Base-by-base conservation (phyloP, 129 eudicot genomes). In the Erigeron canadensis region DNA sequence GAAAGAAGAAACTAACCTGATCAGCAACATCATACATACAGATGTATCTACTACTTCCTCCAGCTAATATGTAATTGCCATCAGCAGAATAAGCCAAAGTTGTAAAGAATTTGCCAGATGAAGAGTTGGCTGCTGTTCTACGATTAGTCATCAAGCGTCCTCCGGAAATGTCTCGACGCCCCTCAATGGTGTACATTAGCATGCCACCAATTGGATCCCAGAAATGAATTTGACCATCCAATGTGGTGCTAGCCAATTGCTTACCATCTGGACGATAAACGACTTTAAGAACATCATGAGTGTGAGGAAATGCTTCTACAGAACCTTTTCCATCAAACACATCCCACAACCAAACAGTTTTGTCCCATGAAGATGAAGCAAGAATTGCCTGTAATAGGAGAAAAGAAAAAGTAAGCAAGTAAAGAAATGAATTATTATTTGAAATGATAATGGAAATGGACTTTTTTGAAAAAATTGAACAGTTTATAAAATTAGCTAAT, bases 361-460 rank as follows among this genome's bases (percentile, higher is more conserved):
- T 90, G 88, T 94, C 99, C 99, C 99, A 94, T 43, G 99, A 94
- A 19, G 99, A 94, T 62, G 99, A 94, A 39, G 99, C 90, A 53
- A 94, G 74, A 38, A 81, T 81, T 42, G 96, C 87, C 98, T 94
- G 77, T 75, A 81, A 17, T 18, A 50, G 37, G 38, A 45, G 23
- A 5, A 5, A 60, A 61, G 34, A 1, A 13, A 13, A 23, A 5
- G 6, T 15, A 61, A 61, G 43, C 21, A 37, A 2, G 34, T 37
- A n/a, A 3, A 61, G 34, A 28, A 28, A 28, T 28, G n/a, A n/a
- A n/a, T n/a, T n/a, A n/a, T 28, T 28, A 1, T 3, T 28, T 28
- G 34, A 28, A 28, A 28, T 28, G 3, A 28, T 28, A 28, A 28
- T 3, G 3, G 34, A 28, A 28, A 28, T 28, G 34, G 3, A 28